Evolutionary conservation across 2,329 filamentous ascomycete species (phyloP).

Genomic region (Setomelanomma holmii): DNA sequence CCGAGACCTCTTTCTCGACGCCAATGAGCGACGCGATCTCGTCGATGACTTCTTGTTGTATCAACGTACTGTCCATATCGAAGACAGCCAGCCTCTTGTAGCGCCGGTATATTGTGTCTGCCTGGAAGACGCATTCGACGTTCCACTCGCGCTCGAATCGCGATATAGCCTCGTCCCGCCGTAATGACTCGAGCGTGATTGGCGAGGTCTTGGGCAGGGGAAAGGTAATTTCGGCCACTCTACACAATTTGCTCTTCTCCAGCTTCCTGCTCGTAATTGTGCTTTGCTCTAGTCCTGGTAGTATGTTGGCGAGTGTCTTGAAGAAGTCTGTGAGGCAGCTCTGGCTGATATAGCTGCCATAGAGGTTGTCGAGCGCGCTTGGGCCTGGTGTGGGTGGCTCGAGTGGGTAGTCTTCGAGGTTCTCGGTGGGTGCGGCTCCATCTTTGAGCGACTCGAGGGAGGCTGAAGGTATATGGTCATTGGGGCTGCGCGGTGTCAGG

Average conservation of each 20-base stretch:
- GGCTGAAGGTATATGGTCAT: constrained; percentile 39
- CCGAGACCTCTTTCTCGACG: constrained; percentile 80
- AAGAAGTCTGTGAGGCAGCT: constrained; percentile 64
- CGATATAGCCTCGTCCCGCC: constrained; percentile 80
- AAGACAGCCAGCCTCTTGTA: constrained; percentile 91
- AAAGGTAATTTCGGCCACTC: constrained; percentile 71
- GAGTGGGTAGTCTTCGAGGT: constrained; percentile 61
- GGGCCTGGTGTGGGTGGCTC: constrained; percentile 62
- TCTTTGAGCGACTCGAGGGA: constrained; percentile 47
- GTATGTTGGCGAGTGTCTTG: constrained; percentile 57
- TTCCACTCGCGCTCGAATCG: constrained; percentile 89
- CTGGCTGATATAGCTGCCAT: constrained; percentile 62
- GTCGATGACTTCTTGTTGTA: constrained; percentile 97
- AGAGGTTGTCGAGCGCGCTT: constrained; percentile 62
- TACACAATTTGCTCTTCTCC: constrained; percentile 65
- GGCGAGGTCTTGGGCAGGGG: constrained; percentile 61
- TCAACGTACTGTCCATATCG: constrained; percentile 98
- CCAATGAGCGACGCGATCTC: constrained; percentile 86
- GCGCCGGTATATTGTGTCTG: constrained; percentile 74
- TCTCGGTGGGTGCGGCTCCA: constrained; percentile 59
- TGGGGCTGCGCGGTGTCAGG: constrained; percentile 47
- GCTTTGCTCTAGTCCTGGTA: constrained; percentile 58
- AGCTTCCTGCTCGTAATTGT: constrained; percentile 60
- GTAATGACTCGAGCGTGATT: constrained; percentile 68
- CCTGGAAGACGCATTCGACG: constrained; percentile 80